phyloP scores from a whole-genome alignment of 495 filamentous ascomycete genomes.

The Entonaema liquescens region DNA sequence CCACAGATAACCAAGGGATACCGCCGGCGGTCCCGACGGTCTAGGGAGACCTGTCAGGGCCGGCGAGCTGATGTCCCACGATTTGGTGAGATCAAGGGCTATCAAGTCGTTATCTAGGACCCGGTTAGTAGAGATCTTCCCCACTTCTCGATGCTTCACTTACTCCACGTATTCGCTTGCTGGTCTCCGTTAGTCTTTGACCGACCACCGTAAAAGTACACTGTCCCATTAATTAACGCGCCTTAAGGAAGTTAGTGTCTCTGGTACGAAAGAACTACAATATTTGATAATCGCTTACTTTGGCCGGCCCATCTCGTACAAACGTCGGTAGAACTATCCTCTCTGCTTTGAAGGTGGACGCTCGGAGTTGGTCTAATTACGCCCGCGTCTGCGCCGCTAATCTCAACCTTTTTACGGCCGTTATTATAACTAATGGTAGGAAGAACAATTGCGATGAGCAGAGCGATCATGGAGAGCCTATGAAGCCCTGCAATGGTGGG shows the following conservation, averaged over 20 bases:
- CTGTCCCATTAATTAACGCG: slow-evolving; percentile 72
- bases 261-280: not conserved
- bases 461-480: slow-evolving; percentile 57
- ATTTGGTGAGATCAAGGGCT: slow-evolving; percentile 68
- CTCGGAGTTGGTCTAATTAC: slow-evolving; percentile 48
- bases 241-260: slow-evolving; percentile 41
- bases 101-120: slow-evolving; percentile 73
- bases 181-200: slow-evolving; percentile 62
- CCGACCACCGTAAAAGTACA: slow-evolving; percentile 80
- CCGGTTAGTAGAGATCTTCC: slow-evolving; percentile 32
- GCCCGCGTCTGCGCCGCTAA: slow-evolving; percentile 57
- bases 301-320: slow-evolving; percentile 77
- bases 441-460: slow-evolving; percentile 63
- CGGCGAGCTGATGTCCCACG: slow-evolving; percentile 73
- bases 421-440: slow-evolving; percentile 56
- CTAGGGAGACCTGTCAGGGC: slow-evolving; percentile 65
- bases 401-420: slow-evolving; percentile 45
- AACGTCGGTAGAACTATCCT: slow-evolving; percentile 60
- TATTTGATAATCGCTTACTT: slow-evolving; percentile 49
- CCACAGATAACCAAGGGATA: slow-evolving; percentile 77
- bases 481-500: slow-evolving; percentile 49
- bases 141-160: slow-evolving; percentile 24
- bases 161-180: slow-evolving; percentile 70
- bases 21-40: slow-evolving; percentile 73
- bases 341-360: slow-evolving; percentile 48